Evolutionary conservation across 352 stramenopile species (phyloP).

Genomic region (Phytophthora lateralis): DNA sequence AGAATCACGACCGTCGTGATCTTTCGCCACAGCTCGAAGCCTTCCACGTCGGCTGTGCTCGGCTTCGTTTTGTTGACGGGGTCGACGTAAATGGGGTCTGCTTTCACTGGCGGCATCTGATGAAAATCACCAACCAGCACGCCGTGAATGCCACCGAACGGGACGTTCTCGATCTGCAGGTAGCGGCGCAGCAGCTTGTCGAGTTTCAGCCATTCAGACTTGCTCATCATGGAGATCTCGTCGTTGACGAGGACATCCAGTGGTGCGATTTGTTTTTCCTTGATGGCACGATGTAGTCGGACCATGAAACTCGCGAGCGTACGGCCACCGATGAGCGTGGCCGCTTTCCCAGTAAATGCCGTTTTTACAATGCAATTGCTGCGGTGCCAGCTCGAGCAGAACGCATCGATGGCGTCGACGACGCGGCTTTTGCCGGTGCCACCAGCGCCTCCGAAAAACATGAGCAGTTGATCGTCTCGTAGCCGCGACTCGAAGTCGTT

Average conservation of each 20-base stretch:
- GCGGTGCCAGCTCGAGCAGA: conserved; percentile 4
- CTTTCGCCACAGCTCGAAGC: conserved; percentile 5
- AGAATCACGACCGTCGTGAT: neutral
- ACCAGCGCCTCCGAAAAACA: conserved; percentile 7
- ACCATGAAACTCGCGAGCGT: conserved; percentile 3
- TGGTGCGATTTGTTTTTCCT: neutral
- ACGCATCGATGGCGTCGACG: conserved; percentile 1
- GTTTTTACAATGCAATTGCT: neutral
- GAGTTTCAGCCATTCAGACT: neutral
- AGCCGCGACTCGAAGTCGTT: too few species aligned
- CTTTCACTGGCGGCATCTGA: conserved; percentile 4
- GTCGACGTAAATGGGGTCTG: conserved; percentile 6
- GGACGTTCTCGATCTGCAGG: neutral
- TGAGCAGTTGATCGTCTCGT: too few species aligned
- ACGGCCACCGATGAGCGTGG: neutral
- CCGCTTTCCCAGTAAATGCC: neutral
- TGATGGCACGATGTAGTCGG: neutral
- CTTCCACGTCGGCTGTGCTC: neutral
- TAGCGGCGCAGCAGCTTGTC: conserved; percentile 5
- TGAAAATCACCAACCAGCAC: conserved; percentile 14
- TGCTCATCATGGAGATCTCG: conserved; percentile 15
- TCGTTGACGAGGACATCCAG: conserved; percentile 1
- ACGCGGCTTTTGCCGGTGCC: conserved; percentile 10
- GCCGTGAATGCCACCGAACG: conserved; percentile 10
- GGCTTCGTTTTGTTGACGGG: neutral